Percentiles rank a stretch among this genome's conserved stretches.
These are phyloP conservation scores for Alternaria sp. DNA, from an alignment of 2,329 filamentous ascomycete genomes.

Conservation along the genomic window DNA sequence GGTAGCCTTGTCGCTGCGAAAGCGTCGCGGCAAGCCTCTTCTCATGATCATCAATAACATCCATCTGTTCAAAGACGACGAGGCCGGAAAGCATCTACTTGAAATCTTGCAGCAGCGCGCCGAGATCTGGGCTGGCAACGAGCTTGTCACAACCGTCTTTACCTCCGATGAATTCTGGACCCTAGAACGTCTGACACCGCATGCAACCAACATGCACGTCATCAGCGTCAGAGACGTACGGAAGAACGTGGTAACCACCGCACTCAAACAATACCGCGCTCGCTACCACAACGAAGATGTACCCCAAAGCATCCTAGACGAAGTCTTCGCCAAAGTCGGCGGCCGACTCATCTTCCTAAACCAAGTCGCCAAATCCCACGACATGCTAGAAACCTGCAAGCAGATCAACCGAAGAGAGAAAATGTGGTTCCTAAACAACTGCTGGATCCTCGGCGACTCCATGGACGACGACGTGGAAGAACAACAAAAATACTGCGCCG, in stretches of 20 bases:
- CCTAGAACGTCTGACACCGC: conserved; percentile 88
- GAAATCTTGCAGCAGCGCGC: conserved; percentile 94
- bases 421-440: conserved; percentile 79
- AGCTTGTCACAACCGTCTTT: conserved; percentile 88
- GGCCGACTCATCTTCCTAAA: conserved; percentile 87
- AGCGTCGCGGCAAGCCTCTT: conserved; percentile 69
- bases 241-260: conserved; percentile 74
- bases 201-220: conserved; percentile 92
- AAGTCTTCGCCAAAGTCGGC: conserved; percentile 87
- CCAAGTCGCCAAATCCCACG: conserved; percentile 78
- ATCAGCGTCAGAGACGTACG: conserved; percentile 82
- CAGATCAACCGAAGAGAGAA: conserved; percentile 73
- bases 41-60: conserved; percentile 92
- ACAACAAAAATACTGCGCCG: conserved; percentile 91
- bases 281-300: conserved; percentile 73
- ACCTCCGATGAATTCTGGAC: conserved; percentile 99
- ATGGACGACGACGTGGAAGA: conserved; percentile 99
- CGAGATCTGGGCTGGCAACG: conserved; percentile 92
- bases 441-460: conserved; percentile 74
- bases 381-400: conserved; percentile 83
- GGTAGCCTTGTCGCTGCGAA: conserved; percentile 76
- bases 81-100: conserved; percentile 85
- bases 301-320: conserved; percentile 64
- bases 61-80: conserved; percentile 87
- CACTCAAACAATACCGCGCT: conserved; percentile 76